phyloP scores from a whole-genome alignment of 1,139 yeast species.

The Yamadazyma mexicana region DNA sequence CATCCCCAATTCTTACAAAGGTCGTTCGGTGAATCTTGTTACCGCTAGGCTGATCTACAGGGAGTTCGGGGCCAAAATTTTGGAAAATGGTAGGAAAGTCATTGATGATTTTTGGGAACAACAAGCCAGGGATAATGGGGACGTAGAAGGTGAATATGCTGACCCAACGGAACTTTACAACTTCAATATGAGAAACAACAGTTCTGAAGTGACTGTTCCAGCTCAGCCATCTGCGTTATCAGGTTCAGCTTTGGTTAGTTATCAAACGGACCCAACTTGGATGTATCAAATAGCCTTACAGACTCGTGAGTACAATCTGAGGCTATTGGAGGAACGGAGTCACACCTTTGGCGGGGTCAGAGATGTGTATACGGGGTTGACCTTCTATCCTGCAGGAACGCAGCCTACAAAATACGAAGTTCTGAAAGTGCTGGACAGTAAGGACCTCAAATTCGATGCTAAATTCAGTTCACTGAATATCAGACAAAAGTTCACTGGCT shows the following conservation, averaged over 20 bases:
- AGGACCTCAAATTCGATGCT: slow-evolving; percentile 48
- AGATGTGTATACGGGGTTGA: slow-evolving; percentile 82
- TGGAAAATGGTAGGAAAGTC: slow-evolving; percentile 78
- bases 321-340: slow-evolving; percentile 58
- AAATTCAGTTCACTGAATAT: slow-evolving; percentile 46
- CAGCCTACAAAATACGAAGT: slow-evolving; percentile 58
- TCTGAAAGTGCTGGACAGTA: slow-evolving; percentile 18
- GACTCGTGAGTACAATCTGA: slow-evolving; percentile 66
- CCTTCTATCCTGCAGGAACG: slow-evolving; percentile 69
- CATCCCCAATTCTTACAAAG: slow-evolving; percentile 88
- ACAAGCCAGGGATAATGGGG: slow-evolving; percentile 68
- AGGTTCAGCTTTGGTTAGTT: slow-evolving; percentile 41
- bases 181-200: slow-evolving; percentile 20
- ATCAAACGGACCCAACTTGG: slow-evolving; percentile 77
- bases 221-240: slow-evolving; percentile 33
- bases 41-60: slow-evolving; percentile 87
- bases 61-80: slow-evolving; percentile 87
- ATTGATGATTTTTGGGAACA: slow-evolving; percentile 89
- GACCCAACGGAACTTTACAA: slow-evolving; percentile 60
- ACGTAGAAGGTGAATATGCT: slow-evolving; percentile 76
- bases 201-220: slow-evolving; percentile 18
- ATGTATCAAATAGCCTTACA: slow-evolving; percentile 81
- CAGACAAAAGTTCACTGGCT: slow-evolving; percentile 58
- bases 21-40: slow-evolving; percentile 84
- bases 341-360: slow-evolving; percentile 62